A percentile compares a stretch with the other conserved stretches of the same genome.
phyloP scores from a whole-genome alignment of 2,329 filamentous ascomycete genomes.

The Trichoderma simmonsii region DNA sequence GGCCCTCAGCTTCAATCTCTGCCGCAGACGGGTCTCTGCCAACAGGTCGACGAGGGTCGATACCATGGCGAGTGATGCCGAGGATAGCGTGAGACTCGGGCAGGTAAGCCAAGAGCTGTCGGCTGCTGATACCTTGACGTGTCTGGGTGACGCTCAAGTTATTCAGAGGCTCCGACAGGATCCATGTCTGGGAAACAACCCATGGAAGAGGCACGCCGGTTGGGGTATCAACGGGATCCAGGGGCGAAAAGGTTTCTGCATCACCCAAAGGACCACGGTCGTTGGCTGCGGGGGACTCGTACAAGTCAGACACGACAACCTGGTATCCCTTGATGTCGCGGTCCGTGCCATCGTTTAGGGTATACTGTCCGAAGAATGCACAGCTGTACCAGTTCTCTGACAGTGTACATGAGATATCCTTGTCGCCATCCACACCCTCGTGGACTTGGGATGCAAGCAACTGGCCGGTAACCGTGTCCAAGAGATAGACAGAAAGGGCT shows the following conservation, averaged over 20 bases:
- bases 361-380: constrained; percentile 66
- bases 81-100: constrained; percentile 71
- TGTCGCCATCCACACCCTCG: constrained; percentile 67
- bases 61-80: constrained; percentile 71
- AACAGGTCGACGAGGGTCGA: constrained; percentile 84
- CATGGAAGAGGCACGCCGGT: constrained; percentile 63
- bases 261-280: constrained; percentile 77
- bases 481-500: constrained; percentile 68
- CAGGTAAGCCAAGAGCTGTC: constrained; percentile 76
- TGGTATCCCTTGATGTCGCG: constrained; percentile 76
- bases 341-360: constrained; percentile 51
- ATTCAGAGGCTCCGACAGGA: constrained; percentile 75
- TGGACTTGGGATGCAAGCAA: constrained; percentile 71
- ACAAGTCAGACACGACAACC: constrained; percentile 81
- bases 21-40: constrained; percentile 76
- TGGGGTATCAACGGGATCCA: constrained; percentile 60
- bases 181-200: constrained; percentile 74
- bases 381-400: constrained; percentile 97
- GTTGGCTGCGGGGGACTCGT: constrained; percentile 79
- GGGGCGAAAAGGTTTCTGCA: constrained; percentile 70
- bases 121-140: constrained; percentile 82
- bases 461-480: constrained; percentile 84
- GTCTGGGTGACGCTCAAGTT: constrained; percentile 84
- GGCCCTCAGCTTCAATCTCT: constrained; percentile 75
- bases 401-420: constrained; percentile 72